Evolutionary conservation across 345 rosid species (phyloP), one percentile per base, ranked within the genome.

Genomic region (Firmiana major): DNA sequence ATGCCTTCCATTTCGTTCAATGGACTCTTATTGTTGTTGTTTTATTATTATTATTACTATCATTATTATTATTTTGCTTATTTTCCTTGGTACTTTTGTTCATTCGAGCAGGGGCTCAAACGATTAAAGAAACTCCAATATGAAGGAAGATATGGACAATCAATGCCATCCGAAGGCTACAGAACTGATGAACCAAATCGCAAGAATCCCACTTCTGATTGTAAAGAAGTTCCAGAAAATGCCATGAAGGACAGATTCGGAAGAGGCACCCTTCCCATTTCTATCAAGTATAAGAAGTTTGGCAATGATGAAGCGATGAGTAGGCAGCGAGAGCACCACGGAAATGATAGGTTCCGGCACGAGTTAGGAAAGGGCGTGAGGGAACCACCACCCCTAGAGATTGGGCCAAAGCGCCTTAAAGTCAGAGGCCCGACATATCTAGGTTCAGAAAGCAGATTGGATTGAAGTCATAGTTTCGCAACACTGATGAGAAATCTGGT

Each of bases 391-490:
- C 80, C 83, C 7, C 57, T 76, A 38, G 93, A 86, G 77, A 80
- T 82, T 7, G 88, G 88, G 79, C 92, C 89, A 17, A 92, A 87
- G 86, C 97, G 89, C 34, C 85, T 87, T 38, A 92, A 89, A 80
- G 83, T 90, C n/a, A 86, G 84, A 85, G 90, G 92, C 45, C 91
- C 91, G 0, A 78, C 87, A 57, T 81, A 74, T 74, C 40, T 83
- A 78, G 88, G 86, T 63, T 71, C 87, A 78, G 84, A 79, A 77
- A 83, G 83, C 83, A 84, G 90, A 77, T 69, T 73, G 72, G 78
- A 80, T 78, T 85, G 83, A 84, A 75, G 73, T 84, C 51, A 73
- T 31, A 71, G 43, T 55, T 75, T 76, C 28, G 74, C 80, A 42
- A 59, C 26, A 68, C 28, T 77, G 77, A 73, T 12, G 66, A 54